Base-by-base conservation (phyloP, 2,329 filamentous ascomycete species). In the Colletotrichum melonis region DNA sequence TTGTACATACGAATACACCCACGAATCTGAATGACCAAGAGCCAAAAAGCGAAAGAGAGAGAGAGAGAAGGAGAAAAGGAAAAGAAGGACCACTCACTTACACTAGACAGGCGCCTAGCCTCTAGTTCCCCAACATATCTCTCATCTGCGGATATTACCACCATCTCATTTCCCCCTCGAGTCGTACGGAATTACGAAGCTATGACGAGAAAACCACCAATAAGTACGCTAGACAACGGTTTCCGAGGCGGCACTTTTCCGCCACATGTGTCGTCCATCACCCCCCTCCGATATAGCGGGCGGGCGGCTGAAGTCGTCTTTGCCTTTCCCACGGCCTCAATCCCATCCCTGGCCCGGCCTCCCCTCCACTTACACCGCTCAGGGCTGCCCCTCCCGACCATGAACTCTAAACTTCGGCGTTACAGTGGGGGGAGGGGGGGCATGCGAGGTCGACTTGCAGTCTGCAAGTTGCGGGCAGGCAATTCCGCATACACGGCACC, bases 301-400 rank as follows among this genome's bases (percentile, higher is more conserved):
- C 28, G 46, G 35, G 63, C 42, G 56, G 19, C 52, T 60, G 67
- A 70, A 58, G 71, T 73, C 67, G 54, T 62, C 60, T 73, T 73
- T 73, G 71, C 55, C 71, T 73, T 69, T 63, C 56, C 54, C 64
- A 65, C 46, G 54, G 12, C n/a, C 35, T 67, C 55, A 67, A 60
- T 56, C 68, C 68, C 62, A 71, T 71, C 42, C 63, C 69, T 60
- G 42, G 22, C 28, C 30, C 46, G 24, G 30, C 63, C 52, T 49
- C 60, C 28, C 42, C 54, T 65, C 24, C 35, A 19, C 35, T 26
- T 60, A 35, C 26, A 54, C 63, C 49, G 28, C 60, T 38, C 54
- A 49, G 52, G 60, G 54, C 59, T 62, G 70, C 67, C 70, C 70
- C 67, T 70, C 70, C 56, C 54, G 52, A 46, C 56, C 35, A 12